phyloP scores from a whole-genome alignment of 164 flowering plant genomes.

The Saururus chinensis region DNA sequence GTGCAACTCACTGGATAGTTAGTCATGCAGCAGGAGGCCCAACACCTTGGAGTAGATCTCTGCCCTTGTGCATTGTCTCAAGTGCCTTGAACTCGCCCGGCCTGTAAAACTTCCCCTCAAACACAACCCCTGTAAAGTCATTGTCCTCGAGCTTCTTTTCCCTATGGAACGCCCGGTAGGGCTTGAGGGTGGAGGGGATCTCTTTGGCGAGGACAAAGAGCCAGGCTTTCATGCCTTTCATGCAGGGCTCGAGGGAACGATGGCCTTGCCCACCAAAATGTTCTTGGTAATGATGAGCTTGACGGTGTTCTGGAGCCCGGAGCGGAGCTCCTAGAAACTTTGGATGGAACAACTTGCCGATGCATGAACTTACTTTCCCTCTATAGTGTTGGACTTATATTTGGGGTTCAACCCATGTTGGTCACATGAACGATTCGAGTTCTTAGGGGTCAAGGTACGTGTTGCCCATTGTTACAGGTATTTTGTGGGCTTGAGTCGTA shows the following conservation, averaged over 20 bases:
- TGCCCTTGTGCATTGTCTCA: conserved; percentile 79
- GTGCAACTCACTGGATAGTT: too few species aligned
- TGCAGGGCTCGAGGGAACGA: conserved; percentile 84
- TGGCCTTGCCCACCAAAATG: conserved; percentile 68
- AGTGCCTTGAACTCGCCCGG: conserved; percentile 62
- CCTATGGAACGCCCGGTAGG: conserved; percentile 71
- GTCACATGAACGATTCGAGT: too few species aligned
- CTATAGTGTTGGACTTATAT: too few species aligned
- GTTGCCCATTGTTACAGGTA: too few species aligned
- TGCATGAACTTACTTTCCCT: too few species aligned
- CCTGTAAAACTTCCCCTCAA: conserved; percentile 79
- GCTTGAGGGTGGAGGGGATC: conserved; percentile 71
- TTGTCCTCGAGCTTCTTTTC: conserved; percentile 74
- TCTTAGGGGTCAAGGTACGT: too few species aligned
- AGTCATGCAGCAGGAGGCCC: conserved; percentile 63
- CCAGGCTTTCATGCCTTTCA: conserved; percentile 95
- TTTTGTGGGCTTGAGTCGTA: too few species aligned
- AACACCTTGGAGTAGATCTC: conserved; percentile 70
- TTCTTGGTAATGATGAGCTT: conserved; percentile 75
- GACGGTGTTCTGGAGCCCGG: conserved; percentile 48
- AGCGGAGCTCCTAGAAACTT: conserved; percentile 58
- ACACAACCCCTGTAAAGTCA: conserved; percentile 82
- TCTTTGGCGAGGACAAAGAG: conserved; percentile 84
- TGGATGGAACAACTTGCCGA: conserved; percentile 82
- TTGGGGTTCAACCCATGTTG: too few species aligned